Conservation (phyloP, 495 filamentous ascomycete species). For the Chaetomium tenue region DNA sequence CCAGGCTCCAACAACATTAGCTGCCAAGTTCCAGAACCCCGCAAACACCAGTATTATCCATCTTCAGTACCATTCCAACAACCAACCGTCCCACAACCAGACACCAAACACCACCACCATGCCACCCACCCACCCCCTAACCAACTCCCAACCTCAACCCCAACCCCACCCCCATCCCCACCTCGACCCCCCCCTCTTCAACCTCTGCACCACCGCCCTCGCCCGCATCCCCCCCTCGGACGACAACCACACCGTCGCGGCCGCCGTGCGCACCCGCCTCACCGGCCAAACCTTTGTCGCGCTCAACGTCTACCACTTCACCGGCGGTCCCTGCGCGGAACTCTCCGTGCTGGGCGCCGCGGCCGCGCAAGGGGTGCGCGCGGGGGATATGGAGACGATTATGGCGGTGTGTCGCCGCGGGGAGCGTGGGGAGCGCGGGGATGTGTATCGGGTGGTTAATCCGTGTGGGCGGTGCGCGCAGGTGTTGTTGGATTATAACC, state of each 20-base stretch:
- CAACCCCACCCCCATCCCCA: neutral
- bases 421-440: neutral
- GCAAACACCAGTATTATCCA: too few species aligned
- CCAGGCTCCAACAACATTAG: too few species aligned
- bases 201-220: conserved; percentile 6
- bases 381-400: conserved; percentile 16
- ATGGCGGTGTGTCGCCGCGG: conserved; percentile 11
- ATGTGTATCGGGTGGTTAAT: conserved; percentile 13
- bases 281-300: conserved; percentile 16
- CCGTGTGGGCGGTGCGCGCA: conserved; percentile 21
- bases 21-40: too few species aligned
- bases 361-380: conserved; percentile 15
- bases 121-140: too few species aligned
- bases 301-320: conserved; percentile 21
- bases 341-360: conserved; percentile 16
- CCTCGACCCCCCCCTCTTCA: conserved; percentile 10
- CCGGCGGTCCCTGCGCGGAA: conserved; percentile 21
- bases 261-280: conserved; percentile 7
- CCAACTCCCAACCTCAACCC: too few species aligned
- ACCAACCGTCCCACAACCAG: too few species aligned
- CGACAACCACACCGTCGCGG: conserved; percentile 19
- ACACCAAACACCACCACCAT: too few species aligned
- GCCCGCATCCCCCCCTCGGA: neutral
- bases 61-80: too few species aligned
- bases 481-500: conserved; percentile 19